Evolutionary conservation across 139 green algal genomes (phyloP).

Genomic region (Volvox reticuliferus): DNA sequence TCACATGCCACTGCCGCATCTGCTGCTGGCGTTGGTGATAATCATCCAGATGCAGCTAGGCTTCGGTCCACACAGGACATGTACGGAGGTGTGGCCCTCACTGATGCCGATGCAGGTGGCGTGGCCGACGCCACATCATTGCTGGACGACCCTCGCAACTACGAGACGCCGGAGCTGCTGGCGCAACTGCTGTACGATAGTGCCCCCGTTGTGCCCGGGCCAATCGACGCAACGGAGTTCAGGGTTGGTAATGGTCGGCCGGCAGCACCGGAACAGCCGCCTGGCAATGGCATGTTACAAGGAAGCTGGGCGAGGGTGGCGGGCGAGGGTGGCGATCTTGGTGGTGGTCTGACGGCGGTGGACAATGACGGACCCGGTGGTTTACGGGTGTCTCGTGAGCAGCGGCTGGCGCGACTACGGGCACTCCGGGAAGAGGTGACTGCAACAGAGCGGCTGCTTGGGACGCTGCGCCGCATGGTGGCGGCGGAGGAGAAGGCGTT

Average conservation of each 20-base stretch:
- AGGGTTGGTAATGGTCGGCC: not conserved
- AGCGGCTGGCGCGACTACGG: conserved; percentile 21
- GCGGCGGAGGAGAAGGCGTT: conserved; percentile 26
- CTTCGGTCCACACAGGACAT: too few relatives aligned
- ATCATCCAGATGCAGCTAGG: too few relatives aligned
- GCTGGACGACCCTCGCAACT: conserved; percentile 30
- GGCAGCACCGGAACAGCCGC: too few relatives aligned
- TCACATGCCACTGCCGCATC: too few relatives aligned
- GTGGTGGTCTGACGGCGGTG: too few relatives aligned
- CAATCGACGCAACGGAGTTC: not conserved
- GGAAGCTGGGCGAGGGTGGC: too few relatives aligned
- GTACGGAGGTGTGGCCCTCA: too few relatives aligned
- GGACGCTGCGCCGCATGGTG: conserved; percentile 17
- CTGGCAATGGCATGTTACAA: too few relatives aligned
- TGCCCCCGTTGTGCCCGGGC: not conserved
- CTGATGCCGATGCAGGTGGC: not conserved
- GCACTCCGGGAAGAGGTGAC: conserved; percentile 44
- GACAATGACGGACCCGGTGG: not conserved
- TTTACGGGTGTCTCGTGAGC: not conserved
- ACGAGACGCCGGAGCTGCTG: conserved; percentile 26
- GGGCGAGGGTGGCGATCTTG: too few relatives aligned
- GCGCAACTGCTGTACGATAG: conserved; percentile 17
- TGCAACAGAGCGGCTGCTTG: conserved; percentile 29
- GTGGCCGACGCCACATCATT: not conserved
- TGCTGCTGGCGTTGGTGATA: too few relatives aligned